These are phyloP conservation scores for Aquanectria penicillioides DNA, from an alignment of 2,329 filamentous ascomycete species.

Conservation along the genomic window DNA sequence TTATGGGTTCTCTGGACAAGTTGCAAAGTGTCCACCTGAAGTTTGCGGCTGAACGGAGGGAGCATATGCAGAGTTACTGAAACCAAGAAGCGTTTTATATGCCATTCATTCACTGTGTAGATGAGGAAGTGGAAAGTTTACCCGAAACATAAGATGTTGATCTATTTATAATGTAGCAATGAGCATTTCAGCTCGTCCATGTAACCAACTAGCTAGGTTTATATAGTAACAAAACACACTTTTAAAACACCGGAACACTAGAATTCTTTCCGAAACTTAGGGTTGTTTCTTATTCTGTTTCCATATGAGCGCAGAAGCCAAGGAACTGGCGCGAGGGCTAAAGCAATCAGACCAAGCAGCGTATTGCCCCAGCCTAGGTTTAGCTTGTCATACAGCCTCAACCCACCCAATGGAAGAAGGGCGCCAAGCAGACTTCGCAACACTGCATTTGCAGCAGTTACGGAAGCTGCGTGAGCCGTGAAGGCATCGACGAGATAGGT, in stretches of 20 bases:
- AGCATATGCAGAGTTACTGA: no score
- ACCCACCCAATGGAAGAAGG: slow-evolving; percentile 50
- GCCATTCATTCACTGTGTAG: no score
- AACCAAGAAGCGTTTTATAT: no score
- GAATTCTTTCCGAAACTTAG: slow-evolving; percentile 8
- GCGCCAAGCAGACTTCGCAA: slow-evolving; percentile 47
- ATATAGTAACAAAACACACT: background rate
- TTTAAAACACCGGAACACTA: no score
- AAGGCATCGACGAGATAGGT: slow-evolving; percentile 45
- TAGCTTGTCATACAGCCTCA: slow-evolving; percentile 50
- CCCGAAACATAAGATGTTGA: no score
- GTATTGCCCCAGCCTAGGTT: slow-evolving; percentile 56
- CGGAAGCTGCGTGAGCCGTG: slow-evolving; percentile 35
- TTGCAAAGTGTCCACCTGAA: no score
- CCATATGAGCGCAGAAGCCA: slow-evolving; percentile 14
- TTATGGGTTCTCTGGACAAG: no score
- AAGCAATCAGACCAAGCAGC: slow-evolving; percentile 49
- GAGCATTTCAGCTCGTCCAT: background rate
- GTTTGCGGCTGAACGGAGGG: no score
- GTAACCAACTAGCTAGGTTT: background rate
- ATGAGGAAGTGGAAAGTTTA: no score
- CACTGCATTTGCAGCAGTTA: slow-evolving; percentile 35
- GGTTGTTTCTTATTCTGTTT: slow-evolving; percentile 4
- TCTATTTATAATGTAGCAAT: background rate
- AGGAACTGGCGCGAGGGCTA: slow-evolving; percentile 47